Conservation (phyloP, 2,329 filamentous ascomycete genomes). For the Fusarium ambrosium region DNA sequence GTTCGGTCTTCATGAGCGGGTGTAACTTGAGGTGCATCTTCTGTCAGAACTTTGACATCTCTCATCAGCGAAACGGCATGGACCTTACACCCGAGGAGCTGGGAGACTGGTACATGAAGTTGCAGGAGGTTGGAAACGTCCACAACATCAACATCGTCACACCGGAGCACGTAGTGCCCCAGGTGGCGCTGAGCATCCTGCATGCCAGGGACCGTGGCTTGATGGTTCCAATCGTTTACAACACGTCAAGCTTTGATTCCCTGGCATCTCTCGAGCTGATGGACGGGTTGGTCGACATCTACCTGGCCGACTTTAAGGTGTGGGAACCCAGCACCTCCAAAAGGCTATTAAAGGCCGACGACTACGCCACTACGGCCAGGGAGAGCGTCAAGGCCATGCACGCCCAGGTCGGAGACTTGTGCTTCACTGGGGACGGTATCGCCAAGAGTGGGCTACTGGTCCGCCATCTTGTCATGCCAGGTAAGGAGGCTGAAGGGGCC, state of each 20-base stretch:
- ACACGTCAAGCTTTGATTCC: conserved; percentile 86
- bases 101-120: conserved; percentile 85
- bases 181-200: conserved; percentile 82
- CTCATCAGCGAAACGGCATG: conserved; percentile 84
- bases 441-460: conserved; percentile 83
- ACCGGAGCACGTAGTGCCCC: conserved; percentile 88
- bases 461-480: conserved; percentile 88
- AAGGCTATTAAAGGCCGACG: conserved; percentile 81
- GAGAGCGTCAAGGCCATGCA: conserved; percentile 88
- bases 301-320: conserved; percentile 90
- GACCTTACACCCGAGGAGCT: conserved; percentile 84
- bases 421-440: conserved; percentile 84
- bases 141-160: conserved; percentile 93
- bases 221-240: conserved; percentile 83
- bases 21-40: conserved; percentile 81
- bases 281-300: conserved; percentile 86
- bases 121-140: conserved; percentile 83
- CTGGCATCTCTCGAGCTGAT: conserved; percentile 78
- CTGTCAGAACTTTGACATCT: conserved; percentile 87
- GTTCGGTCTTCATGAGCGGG: conserved; percentile 85
- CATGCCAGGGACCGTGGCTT: conserved; percentile 79
- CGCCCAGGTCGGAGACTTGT: conserved; percentile 83
- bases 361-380: conserved; percentile 78
- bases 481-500: conserved; percentile 78
- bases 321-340: conserved; percentile 77